Evolutionary conservation across 2,329 filamentous ascomycete species (phyloP), one percentile per base, ranked within the genome.

Genomic region (Neurospora sp.): DNA sequence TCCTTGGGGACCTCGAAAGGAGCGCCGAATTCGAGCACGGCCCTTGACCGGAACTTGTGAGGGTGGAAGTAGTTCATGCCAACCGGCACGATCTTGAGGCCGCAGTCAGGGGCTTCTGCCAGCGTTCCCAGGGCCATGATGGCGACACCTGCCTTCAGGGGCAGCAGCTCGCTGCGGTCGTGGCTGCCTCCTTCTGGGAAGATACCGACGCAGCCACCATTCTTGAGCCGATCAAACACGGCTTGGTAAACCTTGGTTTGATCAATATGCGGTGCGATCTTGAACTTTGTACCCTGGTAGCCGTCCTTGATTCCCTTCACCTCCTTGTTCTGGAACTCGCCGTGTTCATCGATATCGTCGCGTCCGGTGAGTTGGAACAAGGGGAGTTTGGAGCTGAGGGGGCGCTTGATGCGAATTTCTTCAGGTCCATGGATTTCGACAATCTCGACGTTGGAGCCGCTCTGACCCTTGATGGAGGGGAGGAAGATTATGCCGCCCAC

Each of bases 51-150:
- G 81, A 99, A 99, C 80, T 98, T 99, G 85, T 99, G 95, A 0
- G 95, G 92, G 80, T 98, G 95, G 82, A 99, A 99, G 81, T 99
- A 99, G 81, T 99, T 99, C 95, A 99, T 97, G 76, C 95, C 95
- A 68, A 96, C 94, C 3, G 96, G 96, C 33, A 99, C 93, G 76
- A 99, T 97, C 80, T 94, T 96, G 72, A 99, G 84, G 38, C 92
- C 93, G 77, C 93, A 97, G 73, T 95, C 86, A 2, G 94, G 94
- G 72, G 94, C 89, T 70, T 93, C 90, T 5, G 92, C 93, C 68
- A 98, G 84, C 0, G 96, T 91, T 46, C 95, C 95, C 42, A 99
- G 86, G 13, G 95, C 96, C 95, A 99, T 99, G 77, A 99, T 96
- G 71, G 96, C 96, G 71, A 99, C 93, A 79, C 95, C 95, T 76